These are phyloP conservation scores for Eragrostis curvula DNA, from an alignment of 176 grass and related monocot species.

Conservation along the genomic window DNA sequence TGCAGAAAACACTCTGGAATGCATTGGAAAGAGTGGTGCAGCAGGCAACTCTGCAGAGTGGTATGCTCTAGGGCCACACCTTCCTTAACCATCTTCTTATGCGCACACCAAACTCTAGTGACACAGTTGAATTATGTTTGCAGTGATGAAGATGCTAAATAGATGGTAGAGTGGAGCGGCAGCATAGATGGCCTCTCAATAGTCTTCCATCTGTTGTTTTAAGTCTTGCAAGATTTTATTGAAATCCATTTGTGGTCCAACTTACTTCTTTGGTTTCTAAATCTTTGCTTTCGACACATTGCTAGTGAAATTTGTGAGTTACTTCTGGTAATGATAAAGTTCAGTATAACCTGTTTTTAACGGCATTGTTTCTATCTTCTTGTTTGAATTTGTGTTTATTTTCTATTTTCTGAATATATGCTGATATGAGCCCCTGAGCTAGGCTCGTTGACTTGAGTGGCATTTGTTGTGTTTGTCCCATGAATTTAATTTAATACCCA, in stretches of 20 bases:
- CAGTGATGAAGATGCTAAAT: conserved; percentile 5
- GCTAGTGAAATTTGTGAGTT: neutral
- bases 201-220: neutral
- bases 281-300: neutral
- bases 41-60: neutral
- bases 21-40: neutral
- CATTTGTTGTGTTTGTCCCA: too few relatives aligned
- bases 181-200: neutral
- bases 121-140: neutral
- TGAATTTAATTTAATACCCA: too few relatives aligned
- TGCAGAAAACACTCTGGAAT: conserved; percentile 20
- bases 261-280: neutral
- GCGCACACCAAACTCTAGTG: neutral
- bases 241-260: neutral
- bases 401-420: too few relatives aligned
- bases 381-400: too few relatives aligned
- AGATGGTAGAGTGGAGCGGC: conserved; percentile 8
- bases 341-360: too few relatives aligned
- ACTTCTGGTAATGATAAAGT: neutral
- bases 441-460: too few relatives aligned
- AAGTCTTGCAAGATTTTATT: neutral
- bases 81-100: neutral
- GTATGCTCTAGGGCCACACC: neutral
- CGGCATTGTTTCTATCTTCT: too few relatives aligned
- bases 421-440: too few relatives aligned